Conservation (phyloP, 768 basidiomycete genomes). For the Hemileccinum impolitum region DNA sequence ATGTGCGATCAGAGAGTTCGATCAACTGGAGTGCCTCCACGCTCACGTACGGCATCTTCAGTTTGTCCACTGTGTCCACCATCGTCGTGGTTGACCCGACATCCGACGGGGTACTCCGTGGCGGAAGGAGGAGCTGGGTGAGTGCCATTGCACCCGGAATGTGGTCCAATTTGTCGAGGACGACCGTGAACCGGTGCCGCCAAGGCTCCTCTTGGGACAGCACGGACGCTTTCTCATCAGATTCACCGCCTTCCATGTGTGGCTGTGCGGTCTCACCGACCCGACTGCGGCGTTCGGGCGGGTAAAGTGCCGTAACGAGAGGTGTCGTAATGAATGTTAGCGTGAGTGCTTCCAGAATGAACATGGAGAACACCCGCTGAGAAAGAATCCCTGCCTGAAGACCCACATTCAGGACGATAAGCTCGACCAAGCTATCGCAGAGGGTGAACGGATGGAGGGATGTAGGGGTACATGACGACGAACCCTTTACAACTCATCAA, state of each 20-base stretch:
- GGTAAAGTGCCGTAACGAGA: slow-evolving; percentile 64
- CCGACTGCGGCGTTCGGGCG: slow-evolving; percentile 54
- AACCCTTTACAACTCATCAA: slow-evolving; percentile 96
- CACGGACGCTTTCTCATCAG: slow-evolving; percentile 6
- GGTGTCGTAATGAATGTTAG: slow-evolving; percentile 88
- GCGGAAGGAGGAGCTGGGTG: slow-evolving; percentile 69
- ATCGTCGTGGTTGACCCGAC: slow-evolving; percentile 6
- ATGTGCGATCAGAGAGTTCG: slow-evolving; percentile 69
- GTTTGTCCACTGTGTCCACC: not conserved
- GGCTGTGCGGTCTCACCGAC: slow-evolving; percentile 23
- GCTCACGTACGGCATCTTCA: slow-evolving; percentile 31
- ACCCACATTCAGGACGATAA: slow-evolving; percentile 95
- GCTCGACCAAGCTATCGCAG: slow-evolving; percentile 68
- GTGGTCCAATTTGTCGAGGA: slow-evolving; percentile 88
- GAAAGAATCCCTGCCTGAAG: slow-evolving; percentile 75
- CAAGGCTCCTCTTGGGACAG: slow-evolving; percentile 20
- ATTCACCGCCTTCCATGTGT: slow-evolving; percentile 29
- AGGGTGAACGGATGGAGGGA: slow-evolving; percentile 1
- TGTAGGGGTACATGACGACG: not conserved
- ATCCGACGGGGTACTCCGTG: slow-evolving; percentile 8
- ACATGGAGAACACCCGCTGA: slow-evolving; percentile 85
- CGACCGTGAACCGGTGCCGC: slow-evolving; percentile 71
- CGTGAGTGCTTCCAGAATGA: slow-evolving; percentile 78
- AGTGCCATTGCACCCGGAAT: slow-evolving; percentile 88
- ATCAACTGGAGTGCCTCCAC: slow-evolving; percentile 81